phyloP scores from a whole-genome alignment of 768 basidiomycete genomes.

The Lactarius sanguifluus region DNA sequence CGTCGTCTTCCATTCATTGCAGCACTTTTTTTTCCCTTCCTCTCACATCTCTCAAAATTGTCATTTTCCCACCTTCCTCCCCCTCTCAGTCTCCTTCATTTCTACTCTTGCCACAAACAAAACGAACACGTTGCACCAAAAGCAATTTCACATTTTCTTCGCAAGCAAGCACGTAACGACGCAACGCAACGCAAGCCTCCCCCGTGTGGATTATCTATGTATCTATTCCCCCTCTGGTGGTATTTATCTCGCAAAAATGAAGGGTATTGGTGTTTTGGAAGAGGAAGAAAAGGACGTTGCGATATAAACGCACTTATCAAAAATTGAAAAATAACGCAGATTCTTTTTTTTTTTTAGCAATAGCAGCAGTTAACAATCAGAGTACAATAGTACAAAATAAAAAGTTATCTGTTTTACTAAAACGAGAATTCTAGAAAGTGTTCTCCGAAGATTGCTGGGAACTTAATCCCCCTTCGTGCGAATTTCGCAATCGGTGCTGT shows the following conservation, averaged over 20 bases:
- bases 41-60: neutral
- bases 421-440: neutral
- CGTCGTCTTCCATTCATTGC: conserved; percentile 18
- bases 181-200: conserved; percentile 8
- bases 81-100: conserved; percentile 11
- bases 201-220: conserved; percentile 24
- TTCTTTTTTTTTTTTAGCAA: neutral
- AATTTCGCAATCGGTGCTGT: neutral
- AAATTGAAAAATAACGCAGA: neutral
- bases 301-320: conserved; percentile 1
- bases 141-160: conserved; percentile 1
- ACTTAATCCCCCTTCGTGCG: neutral
- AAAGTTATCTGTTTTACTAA: conserved; percentile 2
- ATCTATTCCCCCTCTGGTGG: conserved; percentile 26
- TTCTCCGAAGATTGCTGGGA: neutral
- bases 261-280: conserved; percentile 1
- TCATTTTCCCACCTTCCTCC: neutral
- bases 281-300: conserved; percentile 7
- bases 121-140: conserved; percentile 17
- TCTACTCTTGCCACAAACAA: conserved; percentile 2
- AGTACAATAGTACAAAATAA: conserved; percentile 1
- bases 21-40: neutral
- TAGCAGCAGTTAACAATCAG: neutral
- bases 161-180: conserved; percentile 16
- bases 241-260: conserved; percentile 28